Percentiles rank a stretch among this genome's conserved stretches.
Conservation (phyloP, 495 filamentous ascomycete species). For the Hypoxylon intermedium region DNA sequence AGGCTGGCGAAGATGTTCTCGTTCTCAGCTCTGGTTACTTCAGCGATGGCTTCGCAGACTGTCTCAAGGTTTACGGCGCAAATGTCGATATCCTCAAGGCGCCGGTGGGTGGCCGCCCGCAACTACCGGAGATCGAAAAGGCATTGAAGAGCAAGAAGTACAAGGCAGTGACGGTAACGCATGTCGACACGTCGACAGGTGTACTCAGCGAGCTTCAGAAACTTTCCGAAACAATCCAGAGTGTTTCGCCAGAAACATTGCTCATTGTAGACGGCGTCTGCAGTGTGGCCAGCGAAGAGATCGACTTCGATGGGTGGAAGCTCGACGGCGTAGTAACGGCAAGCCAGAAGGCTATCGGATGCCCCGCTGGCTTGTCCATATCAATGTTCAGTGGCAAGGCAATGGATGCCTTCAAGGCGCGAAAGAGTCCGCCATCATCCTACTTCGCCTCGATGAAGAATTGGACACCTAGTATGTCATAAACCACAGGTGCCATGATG, state of each 20-base stretch:
- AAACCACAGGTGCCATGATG: neutral
- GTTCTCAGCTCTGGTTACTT: slow-evolving; percentile 98
- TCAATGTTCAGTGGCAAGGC: slow-evolving; percentile 89
- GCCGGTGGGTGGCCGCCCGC: slow-evolving; percentile 86
- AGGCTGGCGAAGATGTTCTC: slow-evolving; percentile 86
- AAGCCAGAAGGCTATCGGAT: slow-evolving; percentile 94
- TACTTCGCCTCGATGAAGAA: slow-evolving; percentile 97
- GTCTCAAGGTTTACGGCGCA: slow-evolving; percentile 87
- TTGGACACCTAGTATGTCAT: slow-evolving; percentile 80
- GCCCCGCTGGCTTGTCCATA: slow-evolving; percentile 91
- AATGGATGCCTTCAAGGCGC: slow-evolving; percentile 78
- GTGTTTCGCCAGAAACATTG: slow-evolving; percentile 87
- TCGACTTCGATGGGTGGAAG: slow-evolving; percentile 92
- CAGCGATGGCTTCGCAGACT: slow-evolving; percentile 91
- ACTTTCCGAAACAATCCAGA: slow-evolving; percentile 79
- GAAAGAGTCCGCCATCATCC: slow-evolving; percentile 78
- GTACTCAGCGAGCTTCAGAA: slow-evolving; percentile 89
- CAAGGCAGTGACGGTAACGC: slow-evolving; percentile 91
- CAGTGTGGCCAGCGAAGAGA: slow-evolving; percentile 94
- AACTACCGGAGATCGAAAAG: slow-evolving; percentile 82
- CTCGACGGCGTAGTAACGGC: slow-evolving; percentile 93
- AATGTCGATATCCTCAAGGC: slow-evolving; percentile 88
- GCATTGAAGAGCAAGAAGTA: slow-evolving; percentile 87
- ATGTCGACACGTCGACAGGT: slow-evolving; percentile 96
- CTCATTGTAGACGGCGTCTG: slow-evolving; percentile 95